Percentiles rank a stretch among this genome's conserved stretches.
phyloP scores from a whole-genome alignment of 2,329 filamentous ascomycete genomes.

The Neofusicoccum sp. region DNA sequence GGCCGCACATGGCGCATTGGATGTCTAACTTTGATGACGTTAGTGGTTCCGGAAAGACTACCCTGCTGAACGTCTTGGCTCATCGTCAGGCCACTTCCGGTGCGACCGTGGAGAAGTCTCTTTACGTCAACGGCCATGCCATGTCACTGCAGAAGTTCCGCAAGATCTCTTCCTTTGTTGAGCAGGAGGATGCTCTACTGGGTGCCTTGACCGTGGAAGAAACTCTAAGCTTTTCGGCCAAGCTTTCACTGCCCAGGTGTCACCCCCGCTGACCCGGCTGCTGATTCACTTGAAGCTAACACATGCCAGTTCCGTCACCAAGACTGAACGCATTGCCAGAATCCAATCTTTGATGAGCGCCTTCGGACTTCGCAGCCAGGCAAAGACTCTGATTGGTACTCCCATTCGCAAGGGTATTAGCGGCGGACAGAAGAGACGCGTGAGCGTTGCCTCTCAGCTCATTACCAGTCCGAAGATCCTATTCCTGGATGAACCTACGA shows the following conservation, averaged over 20 bases:
- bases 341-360: slow-evolving; percentile 66
- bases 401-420: slow-evolving; percentile 80
- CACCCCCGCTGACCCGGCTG: neutral
- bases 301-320: slow-evolving; percentile 46
- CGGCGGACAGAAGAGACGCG: slow-evolving; percentile 78
- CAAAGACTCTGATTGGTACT: slow-evolving; percentile 73
- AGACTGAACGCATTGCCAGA: slow-evolving; percentile 59
- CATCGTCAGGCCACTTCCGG: slow-evolving; percentile 56
- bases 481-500: slow-evolving; percentile 82
- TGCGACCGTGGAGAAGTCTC: slow-evolving; percentile 52
- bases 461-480: slow-evolving; percentile 78
- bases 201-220: slow-evolving; percentile 78
- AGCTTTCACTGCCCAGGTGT: slow-evolving; percentile 56
- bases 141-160: slow-evolving; percentile 58
- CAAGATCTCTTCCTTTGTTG: slow-evolving; percentile 72
- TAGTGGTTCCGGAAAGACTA: slow-evolving; percentile 72
- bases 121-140: slow-evolving; percentile 62
- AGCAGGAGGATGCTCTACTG: slow-evolving; percentile 83
- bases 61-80: slow-evolving; percentile 76
- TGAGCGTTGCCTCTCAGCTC: slow-evolving; percentile 77
- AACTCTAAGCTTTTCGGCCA: slow-evolving; percentile 74
- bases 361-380: slow-evolving; percentile 70
- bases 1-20: neutral
- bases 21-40: neutral
- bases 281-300: slow-evolving; percentile 17